phyloP scores from a whole-genome alignment of 208 protist genomes.

The Naegleria fowleri region DNA sequence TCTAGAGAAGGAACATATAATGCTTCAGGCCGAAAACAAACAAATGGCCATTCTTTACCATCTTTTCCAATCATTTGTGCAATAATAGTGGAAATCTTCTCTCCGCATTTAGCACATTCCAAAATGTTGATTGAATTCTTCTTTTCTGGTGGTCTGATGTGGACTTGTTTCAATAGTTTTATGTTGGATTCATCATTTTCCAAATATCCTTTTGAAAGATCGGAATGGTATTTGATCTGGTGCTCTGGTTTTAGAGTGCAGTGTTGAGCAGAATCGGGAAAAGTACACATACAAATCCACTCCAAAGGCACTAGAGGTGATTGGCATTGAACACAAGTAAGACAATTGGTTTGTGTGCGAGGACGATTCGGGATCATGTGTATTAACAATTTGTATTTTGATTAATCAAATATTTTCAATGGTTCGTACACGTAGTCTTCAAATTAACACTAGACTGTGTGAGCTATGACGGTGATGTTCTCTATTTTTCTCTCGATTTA shows the following conservation, averaged over 20 bases:
- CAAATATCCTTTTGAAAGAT: neutral
- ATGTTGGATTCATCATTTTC: neutral
- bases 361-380: too few species aligned
- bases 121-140: neutral
- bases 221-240: neutral
- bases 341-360: too few species aligned
- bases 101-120: neutral
- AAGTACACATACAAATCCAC: neutral
- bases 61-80: neutral
- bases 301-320: neutral
- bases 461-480: too few species aligned
- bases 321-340: too few species aligned
- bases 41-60: neutral
- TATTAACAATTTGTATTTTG: too few species aligned
- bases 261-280: neutral
- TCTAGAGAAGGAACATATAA: neutral
- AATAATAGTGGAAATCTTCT: neutral
- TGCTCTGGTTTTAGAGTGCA: neutral
- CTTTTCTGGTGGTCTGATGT: neutral
- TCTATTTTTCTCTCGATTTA: too few species aligned
- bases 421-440: too few species aligned
- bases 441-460: too few species aligned
- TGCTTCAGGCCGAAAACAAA: neutral
- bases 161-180: neutral
- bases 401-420: too few species aligned